Percentiles rank a stretch among this genome's conserved stretches.
These are phyloP conservation scores for Boletus reticulatus DNA, from an alignment of 768 basidiomycete genomes.

Conservation along the genomic window DNA sequence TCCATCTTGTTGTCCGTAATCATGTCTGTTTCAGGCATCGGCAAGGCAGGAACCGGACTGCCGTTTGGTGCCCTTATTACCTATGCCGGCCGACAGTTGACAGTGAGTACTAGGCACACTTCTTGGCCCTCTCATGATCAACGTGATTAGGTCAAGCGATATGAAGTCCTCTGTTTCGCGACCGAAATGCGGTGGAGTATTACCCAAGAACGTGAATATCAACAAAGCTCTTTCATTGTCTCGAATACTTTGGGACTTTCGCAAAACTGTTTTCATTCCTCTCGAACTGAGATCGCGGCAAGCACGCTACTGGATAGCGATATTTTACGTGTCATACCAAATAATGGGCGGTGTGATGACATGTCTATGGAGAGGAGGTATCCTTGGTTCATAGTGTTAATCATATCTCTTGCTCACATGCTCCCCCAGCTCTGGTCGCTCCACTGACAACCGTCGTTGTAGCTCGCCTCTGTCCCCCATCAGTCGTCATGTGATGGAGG, in stretches of 20 bases:
- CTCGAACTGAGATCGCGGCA: not conserved
- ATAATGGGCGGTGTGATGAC: not conserved
- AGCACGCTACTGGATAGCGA: slow-evolving; percentile 15
- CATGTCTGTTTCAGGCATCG: slow-evolving; percentile 17
- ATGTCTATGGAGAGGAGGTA: slow-evolving; percentile 7
- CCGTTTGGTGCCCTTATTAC: slow-evolving; percentile 26
- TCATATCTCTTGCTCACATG: not conserved
- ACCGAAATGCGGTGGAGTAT: slow-evolving; percentile 24
- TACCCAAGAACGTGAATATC: not conserved
- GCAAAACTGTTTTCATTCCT: not conserved
- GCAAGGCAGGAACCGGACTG: slow-evolving; percentile 26
- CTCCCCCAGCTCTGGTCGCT: not conserved
- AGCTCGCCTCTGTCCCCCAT: slow-evolving; percentile 19
- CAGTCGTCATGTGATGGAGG: slow-evolving; percentile 17
- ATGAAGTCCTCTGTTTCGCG: slow-evolving; percentile 32
- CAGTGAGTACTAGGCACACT: slow-evolving; percentile 7
- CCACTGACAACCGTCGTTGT: not conserved
- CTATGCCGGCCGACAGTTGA: slow-evolving; percentile 21
- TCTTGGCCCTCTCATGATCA: not conserved
- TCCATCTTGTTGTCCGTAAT: not conserved
- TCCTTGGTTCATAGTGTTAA: not conserved
- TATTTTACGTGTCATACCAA: slow-evolving; percentile 18
- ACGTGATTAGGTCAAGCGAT: slow-evolving; percentile 19
- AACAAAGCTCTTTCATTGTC: slow-evolving; percentile 21
- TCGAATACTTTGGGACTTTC: slow-evolving; percentile 7